Conservation (phyloP, 2,329 filamentous ascomycete genomes). For the Pseudocercospora fijiensis region DNA sequence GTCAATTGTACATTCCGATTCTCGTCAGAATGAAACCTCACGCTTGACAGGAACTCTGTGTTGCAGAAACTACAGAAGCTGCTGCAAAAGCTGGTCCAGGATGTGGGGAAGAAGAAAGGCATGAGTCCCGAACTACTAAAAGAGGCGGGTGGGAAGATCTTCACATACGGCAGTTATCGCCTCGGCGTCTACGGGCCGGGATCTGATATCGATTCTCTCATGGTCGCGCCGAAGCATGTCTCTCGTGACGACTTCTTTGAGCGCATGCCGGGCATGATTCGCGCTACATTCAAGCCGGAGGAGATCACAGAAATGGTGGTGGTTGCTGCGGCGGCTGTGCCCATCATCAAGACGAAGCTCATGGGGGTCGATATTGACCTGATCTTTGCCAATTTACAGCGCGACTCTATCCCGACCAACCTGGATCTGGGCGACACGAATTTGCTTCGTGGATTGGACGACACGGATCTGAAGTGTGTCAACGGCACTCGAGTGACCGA, state of each 20-base stretch:
- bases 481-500: slow-evolving; percentile 95
- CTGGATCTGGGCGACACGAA: slow-evolving; percentile 79
- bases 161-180: slow-evolving; percentile 93
- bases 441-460: slow-evolving; percentile 80
- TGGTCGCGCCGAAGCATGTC: slow-evolving; percentile 88
- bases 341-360: slow-evolving; percentile 96
- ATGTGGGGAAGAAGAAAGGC: slow-evolving; percentile 71
- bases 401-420: slow-evolving; percentile 51
- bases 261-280: slow-evolving; percentile 76
- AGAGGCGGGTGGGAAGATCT: slow-evolving; percentile 85
- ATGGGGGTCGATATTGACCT: slow-evolving; percentile 90
- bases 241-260: slow-evolving; percentile 88
- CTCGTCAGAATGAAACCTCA: slow-evolving; percentile 18
- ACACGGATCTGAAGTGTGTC: slow-evolving; percentile 80
- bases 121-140: slow-evolving; percentile 76
- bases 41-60: slow-evolving; percentile 61
- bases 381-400: slow-evolving; percentile 58
- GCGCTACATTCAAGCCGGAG: slow-evolving; percentile 71
- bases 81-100: slow-evolving; percentile 80
- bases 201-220: slow-evolving; percentile 95
- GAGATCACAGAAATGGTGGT: slow-evolving; percentile 80
- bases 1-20: slow-evolving; percentile 9
- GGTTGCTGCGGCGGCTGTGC: slow-evolving; percentile 88
- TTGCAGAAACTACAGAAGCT: slow-evolving; percentile 75
- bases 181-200: slow-evolving; percentile 91